Evolutionary conservation across 2,329 filamentous ascomycete genomes (phyloP).

Genomic region (Microdochium paspali): DNA sequence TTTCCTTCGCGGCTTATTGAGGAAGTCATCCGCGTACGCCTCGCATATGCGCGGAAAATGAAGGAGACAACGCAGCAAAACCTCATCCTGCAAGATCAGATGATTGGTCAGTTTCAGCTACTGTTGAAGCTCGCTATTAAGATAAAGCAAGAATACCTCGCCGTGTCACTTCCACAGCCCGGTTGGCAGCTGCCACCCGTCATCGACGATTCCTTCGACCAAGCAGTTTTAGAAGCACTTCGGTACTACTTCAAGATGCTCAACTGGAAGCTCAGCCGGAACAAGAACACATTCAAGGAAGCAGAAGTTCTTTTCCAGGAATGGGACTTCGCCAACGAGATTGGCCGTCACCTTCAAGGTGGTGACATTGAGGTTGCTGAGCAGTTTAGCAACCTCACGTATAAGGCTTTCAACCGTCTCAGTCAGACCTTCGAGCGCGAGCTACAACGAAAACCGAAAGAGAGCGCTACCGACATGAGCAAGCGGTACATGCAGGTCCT

Average conservation of each 20-base stretch:
- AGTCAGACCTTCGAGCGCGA: slow-evolving; percentile 90
- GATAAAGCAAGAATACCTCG: slow-evolving; percentile 82
- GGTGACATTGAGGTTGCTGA: slow-evolving; percentile 96
- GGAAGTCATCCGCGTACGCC: slow-evolving; percentile 86
- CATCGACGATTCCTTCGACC: slow-evolving; percentile 93
- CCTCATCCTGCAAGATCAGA: slow-evolving; percentile 89
- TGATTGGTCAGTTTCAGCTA: slow-evolving; percentile 95
- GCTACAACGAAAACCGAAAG: slow-evolving; percentile 72
- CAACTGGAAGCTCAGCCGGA: slow-evolving; percentile 94
- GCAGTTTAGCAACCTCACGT: slow-evolving; percentile 90
- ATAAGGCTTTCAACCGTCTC: slow-evolving; percentile 81
- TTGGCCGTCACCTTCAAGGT: slow-evolving; percentile 82
- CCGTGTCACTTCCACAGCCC: slow-evolving; percentile 75
- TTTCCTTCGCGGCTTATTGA: slow-evolving; percentile 94
- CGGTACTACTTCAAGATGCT: slow-evolving; percentile 99
- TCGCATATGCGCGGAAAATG: slow-evolving; percentile 90
- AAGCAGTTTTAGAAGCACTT: slow-evolving; percentile 81
- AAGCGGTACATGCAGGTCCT: slow-evolving; percentile 93
- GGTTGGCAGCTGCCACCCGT: slow-evolving; percentile 95
- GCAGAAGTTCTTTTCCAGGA: slow-evolving; percentile 95
- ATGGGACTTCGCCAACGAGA: slow-evolving; percentile 94
- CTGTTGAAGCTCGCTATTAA: slow-evolving; percentile 82
- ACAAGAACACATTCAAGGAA: slow-evolving; percentile 99
- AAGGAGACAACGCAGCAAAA: slow-evolving; percentile 91
- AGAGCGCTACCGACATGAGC: slow-evolving; percentile 81